Conservation (phyloP, 2,329 filamentous ascomycete species). For the Colletotrichum siamense region DNA sequence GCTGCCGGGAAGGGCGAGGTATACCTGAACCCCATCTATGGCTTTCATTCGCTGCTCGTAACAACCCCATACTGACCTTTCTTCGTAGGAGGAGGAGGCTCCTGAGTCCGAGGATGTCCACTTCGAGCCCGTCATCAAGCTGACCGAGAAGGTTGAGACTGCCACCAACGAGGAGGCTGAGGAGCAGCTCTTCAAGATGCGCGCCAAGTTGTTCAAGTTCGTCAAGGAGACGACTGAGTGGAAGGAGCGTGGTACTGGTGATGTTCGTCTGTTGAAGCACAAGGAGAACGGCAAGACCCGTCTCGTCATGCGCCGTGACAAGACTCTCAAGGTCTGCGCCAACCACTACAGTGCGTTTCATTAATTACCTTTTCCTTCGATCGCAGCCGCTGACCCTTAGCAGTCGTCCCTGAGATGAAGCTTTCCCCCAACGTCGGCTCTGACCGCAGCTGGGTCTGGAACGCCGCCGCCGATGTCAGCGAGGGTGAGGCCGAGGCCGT, state of each 20-base stretch:
- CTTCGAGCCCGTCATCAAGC: slow-evolving; percentile 94
- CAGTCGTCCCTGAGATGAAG: slow-evolving; percentile 98
- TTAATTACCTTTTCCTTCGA: background rate
- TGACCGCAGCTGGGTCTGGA: slow-evolving; percentile 99
- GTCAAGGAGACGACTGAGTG: slow-evolving; percentile 90
- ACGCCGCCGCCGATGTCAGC: slow-evolving; percentile 94
- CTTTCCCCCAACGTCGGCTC: slow-evolving; percentile 97
- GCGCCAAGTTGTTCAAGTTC: slow-evolving; percentile 99
- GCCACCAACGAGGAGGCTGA: slow-evolving; percentile 99
- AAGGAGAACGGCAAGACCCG: slow-evolving; percentile 98
- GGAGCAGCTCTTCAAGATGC: slow-evolving; percentile 99
- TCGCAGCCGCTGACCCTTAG: slow-evolving; percentile 25
- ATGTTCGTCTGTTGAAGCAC: slow-evolving; percentile 96
- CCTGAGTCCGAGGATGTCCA: slow-evolving; percentile 92
- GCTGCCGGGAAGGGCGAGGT: slow-evolving; percentile 65
- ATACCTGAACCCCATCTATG: slow-evolving; percentile 23
- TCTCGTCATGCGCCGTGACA: slow-evolving; percentile 98
- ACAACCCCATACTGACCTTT: slow-evolving; percentile 5
- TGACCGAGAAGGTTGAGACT: slow-evolving; percentile 95
- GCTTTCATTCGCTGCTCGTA: background rate
- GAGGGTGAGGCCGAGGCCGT: slow-evolving; percentile 97
- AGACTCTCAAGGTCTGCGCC: slow-evolving; percentile 99
- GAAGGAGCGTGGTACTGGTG: slow-evolving; percentile 98
- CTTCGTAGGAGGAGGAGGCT: slow-evolving; percentile 66
- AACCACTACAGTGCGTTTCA: slow-evolving; percentile 92